These are phyloP conservation scores for Colletotrichum spaethianum DNA, from an alignment of 2,329 filamentous ascomycete genomes.

Conservation along the genomic window DNA sequence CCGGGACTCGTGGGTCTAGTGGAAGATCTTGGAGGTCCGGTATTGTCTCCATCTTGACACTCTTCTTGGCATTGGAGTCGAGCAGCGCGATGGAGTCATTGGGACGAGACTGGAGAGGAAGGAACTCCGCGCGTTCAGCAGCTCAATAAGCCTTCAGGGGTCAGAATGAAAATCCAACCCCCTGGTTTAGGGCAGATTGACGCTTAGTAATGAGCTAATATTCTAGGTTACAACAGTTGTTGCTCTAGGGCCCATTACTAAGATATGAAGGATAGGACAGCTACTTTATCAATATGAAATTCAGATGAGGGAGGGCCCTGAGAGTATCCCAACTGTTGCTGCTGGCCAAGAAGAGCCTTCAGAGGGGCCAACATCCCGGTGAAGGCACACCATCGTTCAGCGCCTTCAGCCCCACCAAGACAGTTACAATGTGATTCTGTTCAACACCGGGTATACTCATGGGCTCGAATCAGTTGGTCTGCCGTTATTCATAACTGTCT, in stretches of 20 bases:
- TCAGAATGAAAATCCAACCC: not conserved
- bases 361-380: no score
- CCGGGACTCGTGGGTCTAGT: constrained; percentile 9
- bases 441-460: no score
- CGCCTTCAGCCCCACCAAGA: no score
- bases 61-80: constrained; percentile 13
- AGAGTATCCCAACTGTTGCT: no score
- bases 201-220: not conserved
- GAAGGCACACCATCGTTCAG: no score
- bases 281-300: no score
- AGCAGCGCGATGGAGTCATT: not conserved
- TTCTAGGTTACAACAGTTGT: not conserved
- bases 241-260: not conserved
- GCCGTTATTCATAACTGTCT: no score
- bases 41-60: constrained; percentile 11
- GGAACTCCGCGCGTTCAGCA: not conserved
- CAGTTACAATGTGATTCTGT: no score
- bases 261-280: no score
- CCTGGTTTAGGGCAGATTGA: not conserved
- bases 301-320: no score
- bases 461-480: no score
- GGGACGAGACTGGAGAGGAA: not conserved
- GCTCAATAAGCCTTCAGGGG: constrained; percentile 4
- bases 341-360: no score
- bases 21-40: constrained; percentile 2